Evolutionary conservation across 306 rosid species (phyloP), one percentile per base, ranked within the genome.

Genomic region (Casuarina equisetifolia): DNA sequence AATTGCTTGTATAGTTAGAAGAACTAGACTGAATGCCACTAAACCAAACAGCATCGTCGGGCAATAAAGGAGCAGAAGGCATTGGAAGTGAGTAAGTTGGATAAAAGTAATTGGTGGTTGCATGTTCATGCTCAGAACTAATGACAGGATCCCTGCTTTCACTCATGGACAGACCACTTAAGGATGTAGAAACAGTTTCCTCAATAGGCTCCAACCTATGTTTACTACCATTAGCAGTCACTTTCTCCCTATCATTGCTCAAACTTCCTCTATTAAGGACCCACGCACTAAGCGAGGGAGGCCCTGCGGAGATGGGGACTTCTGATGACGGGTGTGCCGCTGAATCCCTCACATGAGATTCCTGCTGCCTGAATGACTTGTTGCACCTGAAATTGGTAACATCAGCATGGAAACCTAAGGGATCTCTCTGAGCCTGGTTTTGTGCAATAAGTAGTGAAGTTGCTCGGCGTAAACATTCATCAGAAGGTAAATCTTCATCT

Each of bases 211-310:
- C 80, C 84, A 90, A 80, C 76, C 85, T 84, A 69, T 77, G 85
- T 72, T 87, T 86, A 48, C 57, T 66, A 50, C 40, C 71, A 52
- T 86, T 84, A 76, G 58, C 79, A 55, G 81, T 64, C 36, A 81
- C 86, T 67, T 76, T 88, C 62, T 87, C 93, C 70, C 59, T 85
- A 62, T 75, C 80, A 46, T 70, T 68, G 89, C 76, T 83, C 32
- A 81, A 82, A 74, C 84, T 85, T 76, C 75, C 93, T 59, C 52
- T 51, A 44, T 86, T 87, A 51, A 96, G 87, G 72, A 96, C 97
- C 99, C 99, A 96, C 74, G 92, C 98, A 83, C 36, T 92, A 52
- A 96, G 98, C 0, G 98, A 96, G 9, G 99, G 99, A 80, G 94
- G 98, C 32, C 99, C 98, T 35, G 97, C 85, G 2, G 87, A 61